phyloP scores from a whole-genome alignment of 164 flowering plant genomes.

The Protea cynaroides region DNA sequence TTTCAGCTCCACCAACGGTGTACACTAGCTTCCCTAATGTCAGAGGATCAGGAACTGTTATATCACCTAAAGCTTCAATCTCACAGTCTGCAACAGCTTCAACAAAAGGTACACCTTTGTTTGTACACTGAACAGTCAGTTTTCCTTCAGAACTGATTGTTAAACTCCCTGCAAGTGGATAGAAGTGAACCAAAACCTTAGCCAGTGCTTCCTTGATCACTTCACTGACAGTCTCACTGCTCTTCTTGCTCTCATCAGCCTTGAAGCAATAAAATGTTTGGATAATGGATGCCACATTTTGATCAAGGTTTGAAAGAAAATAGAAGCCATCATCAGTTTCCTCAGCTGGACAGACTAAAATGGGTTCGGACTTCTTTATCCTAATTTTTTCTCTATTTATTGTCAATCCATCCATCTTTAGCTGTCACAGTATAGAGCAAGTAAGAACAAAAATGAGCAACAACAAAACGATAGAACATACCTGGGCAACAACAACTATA shows the following conservation, averaged over 20 bases:
- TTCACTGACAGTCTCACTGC: slow-evolving; percentile 3
- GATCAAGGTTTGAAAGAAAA: slow-evolving; percentile 48
- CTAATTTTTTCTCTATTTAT: too few species aligned
- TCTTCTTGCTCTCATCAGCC: slow-evolving; percentile 14
- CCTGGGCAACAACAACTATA: too few species aligned
- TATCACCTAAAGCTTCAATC: slow-evolving; percentile 56
- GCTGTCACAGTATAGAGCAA: too few species aligned
- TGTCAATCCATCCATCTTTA: too few species aligned
- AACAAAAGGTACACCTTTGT: slow-evolving; percentile 35
- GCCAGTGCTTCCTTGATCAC: slow-evolving; percentile 14
- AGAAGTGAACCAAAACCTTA: slow-evolving; percentile 19
- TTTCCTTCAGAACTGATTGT: slow-evolving; percentile 17
- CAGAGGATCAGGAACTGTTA: slow-evolving; percentile 66
- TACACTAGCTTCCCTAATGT: slow-evolving; percentile 78
- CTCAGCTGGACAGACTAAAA: slow-evolving; percentile 32
- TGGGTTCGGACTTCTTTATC: slow-evolving; percentile 12
- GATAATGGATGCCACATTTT: slow-evolving; percentile 39
- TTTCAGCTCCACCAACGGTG: slow-evolving; percentile 63
- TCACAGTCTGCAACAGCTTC: slow-evolving; percentile 70
- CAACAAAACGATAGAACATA: too few species aligned
- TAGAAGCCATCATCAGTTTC: slow-evolving; percentile 35
- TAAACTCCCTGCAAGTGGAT: slow-evolving; percentile 22
- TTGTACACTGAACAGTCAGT: slow-evolving; percentile 17
- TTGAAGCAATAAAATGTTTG: slow-evolving; percentile 37
- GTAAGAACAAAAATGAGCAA: too few species aligned